Conservation (phyloP, 2,329 filamentous ascomycete species). For the Aspergillus jensenii region DNA sequence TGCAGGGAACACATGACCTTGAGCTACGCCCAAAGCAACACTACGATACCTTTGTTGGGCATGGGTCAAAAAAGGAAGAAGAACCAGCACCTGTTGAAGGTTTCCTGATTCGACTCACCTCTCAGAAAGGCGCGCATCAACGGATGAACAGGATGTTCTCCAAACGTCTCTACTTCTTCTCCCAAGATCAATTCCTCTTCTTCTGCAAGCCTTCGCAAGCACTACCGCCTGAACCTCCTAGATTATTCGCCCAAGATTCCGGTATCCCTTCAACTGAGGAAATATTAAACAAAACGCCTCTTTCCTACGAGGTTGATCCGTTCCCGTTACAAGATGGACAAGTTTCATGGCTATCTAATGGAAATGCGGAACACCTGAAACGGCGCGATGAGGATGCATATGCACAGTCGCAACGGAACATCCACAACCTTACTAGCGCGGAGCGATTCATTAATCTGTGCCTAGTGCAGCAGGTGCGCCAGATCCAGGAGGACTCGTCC, state of each 20-base stretch:
- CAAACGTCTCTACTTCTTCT: constrained; percentile 66
- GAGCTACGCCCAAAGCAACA: constrained; percentile 66
- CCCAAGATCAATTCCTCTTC: constrained; percentile 62
- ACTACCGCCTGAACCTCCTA: constrained; percentile 60
- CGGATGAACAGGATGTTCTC: constrained; percentile 61
- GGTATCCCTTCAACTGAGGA: constrained; percentile 55
- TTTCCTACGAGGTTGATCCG: constrained; percentile 62
- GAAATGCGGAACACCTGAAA: constrained; percentile 46
- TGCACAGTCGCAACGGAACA: constrained; percentile 58
- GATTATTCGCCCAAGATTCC: constrained; percentile 45
- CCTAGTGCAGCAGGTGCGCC: constrained; percentile 57
- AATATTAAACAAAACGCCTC: constrained; percentile 57
- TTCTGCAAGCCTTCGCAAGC: constrained; percentile 63
- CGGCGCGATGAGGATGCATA: constrained; percentile 59
- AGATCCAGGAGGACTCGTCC: constrained; percentile 53
- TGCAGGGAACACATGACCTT: constrained; percentile 65
- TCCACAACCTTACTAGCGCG: constrained; percentile 57
- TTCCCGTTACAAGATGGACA: constrained; percentile 56
- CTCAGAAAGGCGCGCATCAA: constrained; percentile 60
- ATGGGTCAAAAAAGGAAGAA: constrained; percentile 42
- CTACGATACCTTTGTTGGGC: constrained; percentile 55
- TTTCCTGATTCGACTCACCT: constrained; percentile 64
- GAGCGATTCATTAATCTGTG: constrained; percentile 66
- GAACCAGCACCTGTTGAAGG: constrained; percentile 66
- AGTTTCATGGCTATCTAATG: constrained; percentile 57